A percentile compares a stretch with the other conserved stretches of the same genome.
Conservation (phyloP, 106 monocot genomes). For the Acorus calamus region DNA sequence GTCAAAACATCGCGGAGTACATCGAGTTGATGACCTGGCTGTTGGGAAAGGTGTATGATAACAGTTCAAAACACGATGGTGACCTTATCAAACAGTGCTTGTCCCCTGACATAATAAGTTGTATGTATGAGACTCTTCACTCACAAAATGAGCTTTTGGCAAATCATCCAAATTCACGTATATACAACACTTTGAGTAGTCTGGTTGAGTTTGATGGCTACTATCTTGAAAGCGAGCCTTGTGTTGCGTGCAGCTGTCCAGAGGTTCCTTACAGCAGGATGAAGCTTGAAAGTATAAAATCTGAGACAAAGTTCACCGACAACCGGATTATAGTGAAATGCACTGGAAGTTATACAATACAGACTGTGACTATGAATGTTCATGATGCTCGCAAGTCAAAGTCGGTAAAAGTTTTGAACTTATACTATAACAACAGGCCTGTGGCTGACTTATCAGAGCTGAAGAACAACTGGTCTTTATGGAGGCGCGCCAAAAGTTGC, state of each 20-base stretch:
- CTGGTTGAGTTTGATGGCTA: constrained; percentile 99
- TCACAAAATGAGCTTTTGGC: constrained; percentile 92
- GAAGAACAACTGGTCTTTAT: constrained; percentile 95
- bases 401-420: constrained; percentile 87
- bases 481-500: constrained; percentile 98
- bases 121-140: constrained; percentile 88
- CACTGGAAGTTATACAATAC: constrained; percentile 94
- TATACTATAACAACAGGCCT: constrained; percentile 93
- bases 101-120: constrained; percentile 61
- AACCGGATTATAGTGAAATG: constrained; percentile 99
- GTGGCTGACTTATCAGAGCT: constrained; percentile 83
- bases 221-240: constrained; percentile 98
- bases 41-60: constrained; percentile 53
- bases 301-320: constrained; percentile 97
- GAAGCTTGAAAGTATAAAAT: constrained; percentile 95
- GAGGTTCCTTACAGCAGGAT: constrained; percentile 85
- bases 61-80: constrained; percentile 38
- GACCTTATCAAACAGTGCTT: constrained; percentile 53
- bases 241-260: constrained; percentile 94
- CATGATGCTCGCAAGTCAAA: constrained; percentile 98
- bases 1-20: constrained; percentile 86
- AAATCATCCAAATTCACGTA: constrained; percentile 97
- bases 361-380: constrained; percentile 91
- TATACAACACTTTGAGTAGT: constrained; percentile 76
- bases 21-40: constrained; percentile 78